Base-by-base conservation (phyloP, 257 asterid genomes). In the Nicotiana attenuata region DNA sequence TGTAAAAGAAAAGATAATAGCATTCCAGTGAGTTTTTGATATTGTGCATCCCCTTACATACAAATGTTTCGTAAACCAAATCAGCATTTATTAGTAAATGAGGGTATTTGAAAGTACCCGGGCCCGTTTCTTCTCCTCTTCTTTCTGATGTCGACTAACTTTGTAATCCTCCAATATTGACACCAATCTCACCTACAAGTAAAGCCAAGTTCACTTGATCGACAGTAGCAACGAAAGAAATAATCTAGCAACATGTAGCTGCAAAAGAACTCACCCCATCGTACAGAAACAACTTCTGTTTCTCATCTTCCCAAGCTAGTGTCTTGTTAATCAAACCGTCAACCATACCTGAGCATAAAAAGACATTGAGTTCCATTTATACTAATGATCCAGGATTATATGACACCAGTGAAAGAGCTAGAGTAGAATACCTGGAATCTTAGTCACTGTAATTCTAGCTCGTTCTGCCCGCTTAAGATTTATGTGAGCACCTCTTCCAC, bases 401-500 rank as follows among this genome's bases (percentile, higher is more conserved):
- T 78, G 17, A 60, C 38, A 78, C 17, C 59, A 41, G 2, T 4
- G 1, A 57, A 61, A 26, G 45, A 24, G 64, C 63, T 29, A 77
- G 13, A 61, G 81, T 69, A 20, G 65, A 77, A 26, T 91, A 95
- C 99, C 95, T 81, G 99, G 98, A 87, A 96, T 94, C 89, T 94
- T 96, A 85, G 87, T 92, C 67, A 92, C 90, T 71, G 86, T 84
- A 83, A 91, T 87, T 84, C 99, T 90, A 79, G 97, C 99, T 83
- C 95, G 93, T 88, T 96, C 98, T 63, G 98, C 99, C 28, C 97
- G 97, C 82, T 96, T 94, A 65, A 92, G 88, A 89, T 94, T 94
- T 85, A 96, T 87, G 87, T 96, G 99, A 11, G 90, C 93, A 63
- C 99, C 98, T 88, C 97, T 92, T 83, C 99, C 99, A 89, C 97